Percentiles rank a stretch among this genome's conserved stretches.
phyloP scores from a whole-genome alignment of 1,139 yeast species.

The Candida sp. region DNA sequence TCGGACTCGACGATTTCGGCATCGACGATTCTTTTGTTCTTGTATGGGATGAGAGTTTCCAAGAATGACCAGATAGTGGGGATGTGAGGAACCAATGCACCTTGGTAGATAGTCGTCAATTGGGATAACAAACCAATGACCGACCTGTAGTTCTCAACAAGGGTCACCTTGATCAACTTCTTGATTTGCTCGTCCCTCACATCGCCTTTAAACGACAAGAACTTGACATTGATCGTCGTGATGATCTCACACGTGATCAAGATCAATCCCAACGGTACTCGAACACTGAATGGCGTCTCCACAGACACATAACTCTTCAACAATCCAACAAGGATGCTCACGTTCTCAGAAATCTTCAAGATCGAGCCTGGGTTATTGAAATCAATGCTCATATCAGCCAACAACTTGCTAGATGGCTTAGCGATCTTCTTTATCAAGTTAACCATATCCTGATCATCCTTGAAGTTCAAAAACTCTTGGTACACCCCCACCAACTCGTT shows the following conservation, averaged over 20 bases:
- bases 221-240: slow-evolving; percentile 56
- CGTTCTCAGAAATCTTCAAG: slow-evolving; percentile 52
- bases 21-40: slow-evolving; percentile 38
- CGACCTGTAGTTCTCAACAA: slow-evolving; percentile 45
- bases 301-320: slow-evolving; percentile 47
- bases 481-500: slow-evolving; percentile 58
- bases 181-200: slow-evolving; percentile 54
- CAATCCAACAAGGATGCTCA: slow-evolving; percentile 49
- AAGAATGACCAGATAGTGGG: slow-evolving; percentile 50
- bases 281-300: slow-evolving; percentile 51
- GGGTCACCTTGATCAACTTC: slow-evolving; percentile 41
- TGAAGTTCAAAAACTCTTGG: slow-evolving; percentile 58
- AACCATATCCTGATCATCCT: slow-evolving; percentile 53
- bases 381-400: slow-evolving; percentile 51
- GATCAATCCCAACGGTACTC: slow-evolving; percentile 61
- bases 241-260: slow-evolving; percentile 53
- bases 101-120: slow-evolving; percentile 48
- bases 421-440: slow-evolving; percentile 33
- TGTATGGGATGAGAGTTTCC: slow-evolving; percentile 58
- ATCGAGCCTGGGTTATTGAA: slow-evolving; percentile 57
- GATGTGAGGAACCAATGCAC: slow-evolving; percentile 53
- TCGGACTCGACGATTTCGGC: slow-evolving; percentile 36
- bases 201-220: slow-evolving; percentile 60
- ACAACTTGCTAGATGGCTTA: slow-evolving; percentile 5
- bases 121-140: slow-evolving; percentile 46